Conservation (phyloP, 176 grass and related monocot species). For the Sorghum bicolor region Sorghum_bicolor_NCBIv3 NC_012873.2:16365501-16366000, state of each 20-base stretch:
- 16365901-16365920: constrained; percentile 15
- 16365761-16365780: constrained; percentile 97
- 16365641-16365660: constrained; percentile 16
- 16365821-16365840: constrained; percentile 99
- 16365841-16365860: constrained; percentile 98
- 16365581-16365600: constrained; percentile 82
- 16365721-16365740: constrained; percentile 97
- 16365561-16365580: constrained; percentile 74
- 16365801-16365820: constrained; percentile 92
- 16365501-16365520: constrained; percentile 84
- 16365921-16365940: background rate
- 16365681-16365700: constrained; percentile 88
- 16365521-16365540: constrained; percentile 91
- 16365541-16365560: constrained; percentile 84
- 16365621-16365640: constrained; percentile 11
- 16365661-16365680: constrained; percentile 73
- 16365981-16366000: background rate
- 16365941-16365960: background rate
- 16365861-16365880: constrained; percentile 62
- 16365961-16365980: background rate
- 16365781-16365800: constrained; percentile 93
- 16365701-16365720: constrained; percentile 83
- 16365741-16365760: constrained; percentile 63
- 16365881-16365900: background rate
- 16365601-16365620: constrained; percentile 24